Percentiles rank a stretch among this genome's conserved stretches.
Evolutionary conservation across 78 protist genomes (phyloP).

Genomic region (Dictyostelium purpureum): DNA sequence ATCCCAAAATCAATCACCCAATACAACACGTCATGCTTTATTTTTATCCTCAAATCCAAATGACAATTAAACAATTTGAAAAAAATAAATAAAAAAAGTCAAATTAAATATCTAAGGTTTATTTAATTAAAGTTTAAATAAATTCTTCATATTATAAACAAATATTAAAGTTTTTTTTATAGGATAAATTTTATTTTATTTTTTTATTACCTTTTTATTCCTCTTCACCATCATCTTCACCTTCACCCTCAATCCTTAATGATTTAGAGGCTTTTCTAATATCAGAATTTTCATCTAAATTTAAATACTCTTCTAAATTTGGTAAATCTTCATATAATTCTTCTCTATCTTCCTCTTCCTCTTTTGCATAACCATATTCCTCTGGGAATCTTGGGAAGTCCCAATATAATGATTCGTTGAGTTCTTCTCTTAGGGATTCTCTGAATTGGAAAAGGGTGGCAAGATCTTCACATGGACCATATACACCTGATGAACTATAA

Average conservation of each 20-base stretch:
- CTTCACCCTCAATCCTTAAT: neutral
- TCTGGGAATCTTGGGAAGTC: neutral
- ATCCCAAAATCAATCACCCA: neutral
- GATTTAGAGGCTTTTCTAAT: neutral
- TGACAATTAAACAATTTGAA: neutral
- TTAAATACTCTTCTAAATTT: neutral
- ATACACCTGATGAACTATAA: neutral
- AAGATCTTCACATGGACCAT: neutral
- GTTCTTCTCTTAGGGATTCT: neutral
- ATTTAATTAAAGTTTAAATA: no score
- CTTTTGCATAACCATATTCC: neutral
- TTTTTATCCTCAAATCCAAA: neutral
- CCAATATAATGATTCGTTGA: neutral
- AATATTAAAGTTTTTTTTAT: no score
- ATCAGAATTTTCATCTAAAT: neutral
- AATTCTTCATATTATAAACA: no score
- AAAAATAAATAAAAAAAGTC: no score
- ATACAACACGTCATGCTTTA: neutral
- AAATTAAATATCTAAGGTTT: neutral
- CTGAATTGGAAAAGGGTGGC: neutral
- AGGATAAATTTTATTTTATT: neutral
- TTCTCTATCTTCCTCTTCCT: neutral
- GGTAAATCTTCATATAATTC: neutral
- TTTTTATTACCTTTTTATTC: no score
- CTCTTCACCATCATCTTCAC: no score